Evolutionary conservation across 805 yeast genomes (phyloP).

Genomic region (Yarrowia keelungensis): DNA sequence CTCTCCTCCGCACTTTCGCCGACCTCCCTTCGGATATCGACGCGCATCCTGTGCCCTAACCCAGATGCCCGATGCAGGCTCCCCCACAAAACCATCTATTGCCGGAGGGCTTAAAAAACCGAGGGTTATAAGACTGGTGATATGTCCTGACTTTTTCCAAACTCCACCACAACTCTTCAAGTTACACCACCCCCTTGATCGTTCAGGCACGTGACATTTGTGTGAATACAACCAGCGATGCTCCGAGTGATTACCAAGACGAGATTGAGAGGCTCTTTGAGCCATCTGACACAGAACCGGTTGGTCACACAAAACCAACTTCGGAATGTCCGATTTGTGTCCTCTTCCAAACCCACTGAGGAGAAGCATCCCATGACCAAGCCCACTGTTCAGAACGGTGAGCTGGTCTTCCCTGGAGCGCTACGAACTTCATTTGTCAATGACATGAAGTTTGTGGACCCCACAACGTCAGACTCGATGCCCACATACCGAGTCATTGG

Average conservation of each 20-base stretch:
- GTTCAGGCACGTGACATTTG: conserved; percentile 17
- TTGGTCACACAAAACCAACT: too few species aligned
- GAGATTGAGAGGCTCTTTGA: too few species aligned
- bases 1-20: too few species aligned
- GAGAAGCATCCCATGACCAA: not conserved
- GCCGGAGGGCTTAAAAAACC: conserved; percentile 5
- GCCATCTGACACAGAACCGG: not conserved
- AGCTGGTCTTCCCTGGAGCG: conserved; percentile 32
- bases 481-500: conserved; percentile 47
- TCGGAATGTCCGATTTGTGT: not conserved
- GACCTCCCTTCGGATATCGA: conserved; percentile 15
- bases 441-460: conserved; percentile 40
- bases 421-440: conserved; percentile 16
- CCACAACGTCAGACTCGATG: conserved; percentile 41
- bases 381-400: conserved; percentile 16
- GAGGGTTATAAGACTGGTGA: not conserved
- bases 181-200: too few species aligned
- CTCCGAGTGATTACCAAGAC: too few species aligned
- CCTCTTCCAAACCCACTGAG: conserved; percentile 12
- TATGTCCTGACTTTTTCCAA: too few species aligned
- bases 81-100: conserved; percentile 38
- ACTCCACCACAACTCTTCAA: too few species aligned
- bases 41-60: not conserved
- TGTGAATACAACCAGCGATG: conserved; percentile 30
- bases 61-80: conserved; percentile 27